phyloP scores from a whole-genome alignment of 2,329 filamentous ascomycete genomes.

The Tolypocladium album region DNA sequence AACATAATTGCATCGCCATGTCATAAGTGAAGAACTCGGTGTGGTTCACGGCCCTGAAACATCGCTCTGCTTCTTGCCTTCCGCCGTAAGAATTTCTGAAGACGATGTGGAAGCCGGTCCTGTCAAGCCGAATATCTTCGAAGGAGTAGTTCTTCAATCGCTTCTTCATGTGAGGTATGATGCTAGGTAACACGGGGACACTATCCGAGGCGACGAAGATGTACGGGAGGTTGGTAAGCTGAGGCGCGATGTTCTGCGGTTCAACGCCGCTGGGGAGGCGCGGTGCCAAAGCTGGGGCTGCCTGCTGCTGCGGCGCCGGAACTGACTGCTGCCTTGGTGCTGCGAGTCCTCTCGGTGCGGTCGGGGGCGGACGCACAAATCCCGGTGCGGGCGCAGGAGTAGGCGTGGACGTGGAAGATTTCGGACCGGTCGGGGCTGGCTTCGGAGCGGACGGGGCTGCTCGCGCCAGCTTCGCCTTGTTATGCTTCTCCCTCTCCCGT shows the following conservation, averaged over 20 bases:
- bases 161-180: constrained; percentile 82
- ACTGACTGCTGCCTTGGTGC: constrained; percentile 26
- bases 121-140: constrained; percentile 73
- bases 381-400: constrained; percentile 6
- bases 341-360: constrained; percentile 78
- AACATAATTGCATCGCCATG: constrained; percentile 77
- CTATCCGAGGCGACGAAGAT: constrained; percentile 81
- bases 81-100: constrained; percentile 72
- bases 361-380: constrained; percentile 53
- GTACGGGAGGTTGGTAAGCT: constrained; percentile 72
- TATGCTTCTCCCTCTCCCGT: constrained; percentile 53
- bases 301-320: constrained; percentile 18
- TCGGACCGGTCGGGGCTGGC: constrained; percentile 26
- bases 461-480: constrained; percentile 21
- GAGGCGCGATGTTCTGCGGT: constrained; percentile 52
- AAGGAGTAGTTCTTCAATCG: constrained; percentile 74
- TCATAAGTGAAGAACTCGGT: constrained; percentile 81
- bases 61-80: constrained; percentile 70
- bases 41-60: constrained; percentile 68
- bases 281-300: constrained; percentile 12
- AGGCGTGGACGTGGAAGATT: constrained; percentile 12
- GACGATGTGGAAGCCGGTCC: constrained; percentile 81
- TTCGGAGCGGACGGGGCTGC: constrained; percentile 15
- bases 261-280: constrained; percentile 45
- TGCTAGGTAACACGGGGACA: constrained; percentile 78